phyloP scores from a whole-genome alignment of 805 yeast genomes.

The Lipomyces sp. region DNA sequence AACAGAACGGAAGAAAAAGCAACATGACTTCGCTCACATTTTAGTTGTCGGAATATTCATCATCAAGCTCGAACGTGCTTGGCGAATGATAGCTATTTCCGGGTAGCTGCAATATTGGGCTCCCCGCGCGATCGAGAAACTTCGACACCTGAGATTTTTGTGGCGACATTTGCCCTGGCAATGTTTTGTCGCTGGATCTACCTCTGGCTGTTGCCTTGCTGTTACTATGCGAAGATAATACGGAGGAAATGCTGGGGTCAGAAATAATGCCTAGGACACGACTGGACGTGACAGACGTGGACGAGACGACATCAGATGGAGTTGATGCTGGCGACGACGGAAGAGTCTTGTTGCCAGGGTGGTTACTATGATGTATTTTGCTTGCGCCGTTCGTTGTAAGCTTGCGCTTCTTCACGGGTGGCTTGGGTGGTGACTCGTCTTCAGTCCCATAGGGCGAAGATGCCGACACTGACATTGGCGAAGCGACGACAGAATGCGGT shows the following conservation, averaged over 20 bases:
- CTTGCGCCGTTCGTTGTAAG: conserved; percentile 10
- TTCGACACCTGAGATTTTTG: conserved; percentile 22
- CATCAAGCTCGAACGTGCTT: too few relatives aligned
- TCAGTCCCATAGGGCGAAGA: conserved; percentile 28
- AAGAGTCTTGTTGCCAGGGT: not conserved
- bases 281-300: too few relatives aligned
- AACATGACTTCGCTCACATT: not conserved
- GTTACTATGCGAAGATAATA: too few relatives aligned
- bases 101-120: conserved; percentile 4
- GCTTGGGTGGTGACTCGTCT: conserved; percentile 19
- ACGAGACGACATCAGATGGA: too few relatives aligned
- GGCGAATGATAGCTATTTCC: too few relatives aligned
- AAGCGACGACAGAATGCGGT: conserved; percentile 10
- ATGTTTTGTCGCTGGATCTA: conserved; percentile 12
- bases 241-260: too few relatives aligned
- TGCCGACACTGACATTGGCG: conserved; percentile 27
- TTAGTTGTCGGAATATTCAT: too few relatives aligned
- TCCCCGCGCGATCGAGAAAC: conserved; percentile 20
- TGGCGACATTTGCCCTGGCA: conserved; percentile 14
- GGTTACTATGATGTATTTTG: not conserved
- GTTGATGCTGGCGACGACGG: conserved; percentile 1
- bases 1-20: too few relatives aligned
- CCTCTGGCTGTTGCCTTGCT: not conserved
- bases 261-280: too few relatives aligned
- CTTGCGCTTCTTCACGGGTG: conserved; percentile 14